Base-by-base conservation (phyloP, 768 basidiomycete genomes). In the Tephrocybe sp. region DNA sequence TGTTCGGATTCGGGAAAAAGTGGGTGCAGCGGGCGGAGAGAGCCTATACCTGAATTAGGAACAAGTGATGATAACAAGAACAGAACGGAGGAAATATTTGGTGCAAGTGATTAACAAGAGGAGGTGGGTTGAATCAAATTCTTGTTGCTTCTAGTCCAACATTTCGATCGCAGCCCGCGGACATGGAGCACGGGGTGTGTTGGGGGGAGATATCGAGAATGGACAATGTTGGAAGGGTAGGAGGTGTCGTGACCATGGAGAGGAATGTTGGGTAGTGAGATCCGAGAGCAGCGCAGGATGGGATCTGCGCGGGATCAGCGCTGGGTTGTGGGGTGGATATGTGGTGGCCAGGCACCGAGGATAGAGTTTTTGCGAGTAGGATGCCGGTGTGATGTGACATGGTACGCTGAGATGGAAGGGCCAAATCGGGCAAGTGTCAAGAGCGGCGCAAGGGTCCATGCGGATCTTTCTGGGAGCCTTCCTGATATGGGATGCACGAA, bases 401-500 rank as follows among this genome's bases (percentile, higher is more conserved):
- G 25, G 45, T 23, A 25, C 28, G 40, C 28, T 39, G 34, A 38
- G 18, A 8, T 18, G n/a, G 21, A 43, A 43, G 55, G 41, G 55
- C 34, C 26, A 17, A 44, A 58, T 46, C 45, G 53, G 56, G 56
- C 14, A 43, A 38, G 50, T 47, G 39, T 21, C 51, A 48, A 24
- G 10, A 12, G 57, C 57, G 57, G 60, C 60, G 58, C 49, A 57
- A 38, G 25, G 21, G 53, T 43, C 44, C 36, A 34, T 59, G 62
- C 54, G 62, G 62, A 63, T 63, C 62, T 36, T 43, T 58, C 26
- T 50, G 43, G 40, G 62, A 63, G 14, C 3, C 24, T 10, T 18
- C 50, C 45, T 4, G 60, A 45, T 17, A 45, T 14, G 43, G 52
- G 26, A 34, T 37, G 38, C 43, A 32, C 25, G 45, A 28, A 25